Evolutionary conservation across 805 yeast species (phyloP).

Genomic region (Wickerhamiella azymoides): DNA sequence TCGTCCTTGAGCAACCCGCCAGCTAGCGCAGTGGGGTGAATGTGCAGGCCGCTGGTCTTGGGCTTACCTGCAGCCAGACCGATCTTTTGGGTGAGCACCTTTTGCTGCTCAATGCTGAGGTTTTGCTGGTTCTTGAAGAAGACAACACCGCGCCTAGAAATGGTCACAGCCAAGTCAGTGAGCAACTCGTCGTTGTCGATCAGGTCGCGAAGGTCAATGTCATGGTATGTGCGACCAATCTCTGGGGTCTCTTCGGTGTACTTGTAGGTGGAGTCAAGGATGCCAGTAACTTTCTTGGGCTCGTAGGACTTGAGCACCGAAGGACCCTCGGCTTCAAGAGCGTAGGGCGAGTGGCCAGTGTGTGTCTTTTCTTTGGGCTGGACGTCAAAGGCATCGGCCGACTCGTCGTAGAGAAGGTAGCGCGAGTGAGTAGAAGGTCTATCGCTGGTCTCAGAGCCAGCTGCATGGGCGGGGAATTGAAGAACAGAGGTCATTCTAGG

Average conservation of each 20-base stretch:
- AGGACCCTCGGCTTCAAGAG: constrained; percentile 4
- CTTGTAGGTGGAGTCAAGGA: constrained; percentile 8
- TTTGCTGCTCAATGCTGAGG: constrained; percentile 20
- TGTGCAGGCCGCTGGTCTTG: constrained; percentile 9
- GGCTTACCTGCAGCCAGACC: constrained; percentile 10
- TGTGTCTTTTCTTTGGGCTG: background rate
- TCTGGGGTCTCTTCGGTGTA: constrained; percentile 9
- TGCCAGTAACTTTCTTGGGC: constrained; percentile 6
- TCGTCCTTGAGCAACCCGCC: constrained; percentile 7
- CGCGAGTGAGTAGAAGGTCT: background rate
- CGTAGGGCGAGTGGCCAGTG: constrained; percentile 9
- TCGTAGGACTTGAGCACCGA: constrained; percentile 1
- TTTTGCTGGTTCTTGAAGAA: constrained; percentile 36
- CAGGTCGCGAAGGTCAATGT: constrained; percentile 20
- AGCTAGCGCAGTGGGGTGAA: constrained; percentile 11
- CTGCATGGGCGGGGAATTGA: background rate
- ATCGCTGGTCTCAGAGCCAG: background rate
- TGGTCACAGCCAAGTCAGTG: constrained; percentile 33
- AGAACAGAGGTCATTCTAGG: constrained; percentile 1
- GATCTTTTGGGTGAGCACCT: constrained; percentile 8
- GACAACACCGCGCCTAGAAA: constrained; percentile 37
- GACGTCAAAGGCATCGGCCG: background rate
- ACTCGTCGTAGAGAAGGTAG: constrained; percentile 14
- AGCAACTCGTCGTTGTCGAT: constrained; percentile 12
- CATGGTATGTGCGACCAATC: constrained; percentile 9